Conservation (phyloP, 2,329 filamentous ascomycete genomes). For the Fusarium domesticum region DNA sequence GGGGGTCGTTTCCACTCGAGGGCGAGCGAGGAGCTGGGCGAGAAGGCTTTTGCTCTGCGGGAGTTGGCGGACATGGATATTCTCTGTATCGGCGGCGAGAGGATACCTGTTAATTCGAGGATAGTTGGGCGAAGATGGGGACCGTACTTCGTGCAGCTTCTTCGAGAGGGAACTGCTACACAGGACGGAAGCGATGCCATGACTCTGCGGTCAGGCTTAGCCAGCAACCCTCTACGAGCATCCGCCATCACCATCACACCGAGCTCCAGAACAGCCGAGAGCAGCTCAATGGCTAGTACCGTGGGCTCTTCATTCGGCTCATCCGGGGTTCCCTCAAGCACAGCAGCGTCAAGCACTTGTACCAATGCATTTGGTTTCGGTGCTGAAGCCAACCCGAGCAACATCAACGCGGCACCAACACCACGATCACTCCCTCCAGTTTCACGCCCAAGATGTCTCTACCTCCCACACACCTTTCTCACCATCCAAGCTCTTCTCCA, state of each 20-base stretch:
- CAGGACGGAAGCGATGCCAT: conserved; percentile 71
- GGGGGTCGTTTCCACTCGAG: conserved; percentile 73
- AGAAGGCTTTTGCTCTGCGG: conserved; percentile 72
- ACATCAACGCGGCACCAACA: conserved; percentile 55
- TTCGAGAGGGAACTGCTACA: conserved; percentile 74
- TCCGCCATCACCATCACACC: conserved; percentile 85
- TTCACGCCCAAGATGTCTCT: conserved; percentile 78
- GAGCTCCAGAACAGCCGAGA: conserved; percentile 51
- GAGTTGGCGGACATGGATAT: conserved; percentile 97
- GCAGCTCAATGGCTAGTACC: conserved; percentile 47
- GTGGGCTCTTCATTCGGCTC: conserved; percentile 41
- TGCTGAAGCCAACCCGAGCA: conserved; percentile 41
- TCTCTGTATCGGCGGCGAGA: conserved; percentile 83
- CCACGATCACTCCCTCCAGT: conserved; percentile 56
- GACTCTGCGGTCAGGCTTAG: conserved; percentile 66
- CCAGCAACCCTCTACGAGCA: conserved; percentile 61
- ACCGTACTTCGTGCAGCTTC: conserved; percentile 88
- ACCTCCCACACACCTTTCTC: conserved; percentile 86
- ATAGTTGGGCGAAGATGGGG: conserved; percentile 88
- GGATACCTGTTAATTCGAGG: conserved; percentile 89
- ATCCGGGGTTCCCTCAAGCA: conserved; percentile 40
- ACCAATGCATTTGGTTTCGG: conserved; percentile 34
- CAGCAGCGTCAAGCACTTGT: conserved; percentile 44
- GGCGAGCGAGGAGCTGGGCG: conserved; percentile 81
- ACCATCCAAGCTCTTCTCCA: conserved; percentile 89